Evolutionary conservation across 2,329 filamentous ascomycete genomes (phyloP), one percentile per base, ranked within the genome.

Genomic region (Phoma sp.): DNA sequence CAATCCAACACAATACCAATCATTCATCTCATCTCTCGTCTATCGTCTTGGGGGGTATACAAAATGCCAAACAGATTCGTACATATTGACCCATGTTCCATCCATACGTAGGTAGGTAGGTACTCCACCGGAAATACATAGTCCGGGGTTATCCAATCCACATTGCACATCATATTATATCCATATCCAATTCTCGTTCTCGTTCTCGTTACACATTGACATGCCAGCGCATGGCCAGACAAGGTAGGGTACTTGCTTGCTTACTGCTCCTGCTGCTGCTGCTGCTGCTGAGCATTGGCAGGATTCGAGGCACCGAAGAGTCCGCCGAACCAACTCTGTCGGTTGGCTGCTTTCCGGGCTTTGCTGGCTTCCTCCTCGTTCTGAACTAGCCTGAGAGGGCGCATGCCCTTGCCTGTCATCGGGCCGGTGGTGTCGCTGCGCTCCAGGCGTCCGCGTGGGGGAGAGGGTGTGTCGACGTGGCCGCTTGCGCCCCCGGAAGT

Each of bases 381-480:
- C 76, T 95, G 90, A 39, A 98, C 92, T 25, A 99, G 82, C 14
- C 93, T 84, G 61, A 99, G 79, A 6, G 93, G 93, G 29, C 93
- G 84, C 53, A 96, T 87, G 76, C 95, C 95, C 68, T 87, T 80
- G 33, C 80, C 80, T 20, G 78, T 77, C 77, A 82, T 81, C 15
- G 78, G 71, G 12, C 75, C 75, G 3, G 62, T 57, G 11, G 64
- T 66, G 12, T 66, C 64, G 36, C 67, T 74, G 10, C 76, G 73
- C 11, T 75, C 85, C 11, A 54, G 21, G 77, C 90, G 88, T 43
- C 83, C 80, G 50, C 83, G 82, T 2, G 84, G 83, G 9, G 84
- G 84, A 26, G 66, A 71, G 0, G 75, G 74, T 1, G 74, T 74
- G 32, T 76, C 74, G 25, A 74, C 66, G 47, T 65, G 67, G 14